Conservation (phyloP, 129 eudicot species). For the Artemisia tridentata region DNA sequence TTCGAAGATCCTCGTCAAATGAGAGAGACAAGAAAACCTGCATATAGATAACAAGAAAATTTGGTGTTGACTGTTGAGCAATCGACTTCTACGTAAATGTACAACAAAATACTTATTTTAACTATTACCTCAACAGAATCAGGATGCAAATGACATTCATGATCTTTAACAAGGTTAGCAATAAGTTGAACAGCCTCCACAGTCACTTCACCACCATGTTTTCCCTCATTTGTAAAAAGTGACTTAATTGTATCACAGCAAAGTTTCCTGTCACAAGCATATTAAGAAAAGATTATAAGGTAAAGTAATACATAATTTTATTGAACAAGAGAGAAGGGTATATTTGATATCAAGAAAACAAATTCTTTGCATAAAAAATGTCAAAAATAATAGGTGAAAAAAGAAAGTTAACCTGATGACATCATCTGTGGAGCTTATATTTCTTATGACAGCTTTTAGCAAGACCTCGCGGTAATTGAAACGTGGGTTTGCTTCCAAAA, state of each 20-base stretch:
- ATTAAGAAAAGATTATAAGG: not conserved
- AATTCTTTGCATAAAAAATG: constrained; percentile 19
- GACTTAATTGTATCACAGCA: constrained; percentile 71
- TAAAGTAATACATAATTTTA: not conserved
- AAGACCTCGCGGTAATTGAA: constrained; percentile 78
- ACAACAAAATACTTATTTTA: not conserved
- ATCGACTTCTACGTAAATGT: no score
- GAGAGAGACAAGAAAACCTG: constrained; percentile 72
- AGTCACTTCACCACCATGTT: constrained; percentile 94
- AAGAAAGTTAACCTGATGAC: constrained; percentile 55
- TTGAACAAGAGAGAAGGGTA: no score
- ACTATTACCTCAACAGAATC: constrained; percentile 72
- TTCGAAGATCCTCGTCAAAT: constrained; percentile 88
- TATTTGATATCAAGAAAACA: not conserved
- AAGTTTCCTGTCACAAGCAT: constrained; percentile 49
- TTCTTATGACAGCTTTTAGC: constrained; percentile 61
- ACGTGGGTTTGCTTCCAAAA: constrained; percentile 85
- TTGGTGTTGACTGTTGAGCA: no score
- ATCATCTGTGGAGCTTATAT: constrained; percentile 84
- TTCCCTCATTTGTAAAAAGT: constrained; percentile 75
- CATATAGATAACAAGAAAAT: not conserved
- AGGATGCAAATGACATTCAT: constrained; percentile 84
- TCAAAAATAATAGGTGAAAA: constrained; percentile 1
- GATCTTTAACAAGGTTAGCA: constrained; percentile 67
- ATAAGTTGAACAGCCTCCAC: constrained; percentile 78